phyloP scores from a whole-genome alignment of 1,284 basidiomycete species.

The Pterulicium gracile region DNA sequence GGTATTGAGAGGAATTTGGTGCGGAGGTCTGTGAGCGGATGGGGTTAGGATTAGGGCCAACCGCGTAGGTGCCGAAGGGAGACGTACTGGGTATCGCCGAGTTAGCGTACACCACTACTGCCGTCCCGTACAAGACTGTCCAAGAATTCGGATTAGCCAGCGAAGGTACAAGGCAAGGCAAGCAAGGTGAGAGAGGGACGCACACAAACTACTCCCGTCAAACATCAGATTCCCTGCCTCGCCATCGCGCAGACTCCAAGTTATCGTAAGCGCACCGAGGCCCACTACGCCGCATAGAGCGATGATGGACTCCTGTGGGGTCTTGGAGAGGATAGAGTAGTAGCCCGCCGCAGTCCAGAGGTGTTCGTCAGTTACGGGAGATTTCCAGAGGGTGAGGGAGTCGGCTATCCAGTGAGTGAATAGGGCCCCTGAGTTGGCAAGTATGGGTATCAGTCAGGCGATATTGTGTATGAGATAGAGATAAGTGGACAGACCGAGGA shows the following conservation, averaged over 20 bases:
- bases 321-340: conserved; percentile 63
- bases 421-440: conserved; percentile 56
- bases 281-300: conserved; percentile 41
- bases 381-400: conserved; percentile 75
- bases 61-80: conserved; percentile 4
- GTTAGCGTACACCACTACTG: conserved; percentile 56
- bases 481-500: conserved; percentile 47
- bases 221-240: conserved; percentile 78
- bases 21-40: conserved; percentile 33
- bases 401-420: conserved; percentile 85
- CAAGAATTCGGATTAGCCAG: background rate
- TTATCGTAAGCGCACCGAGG: conserved; percentile 51
- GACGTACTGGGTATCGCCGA: conserved; percentile 66
- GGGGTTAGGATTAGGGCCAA: conserved; percentile 7
- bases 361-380: conserved; percentile 65
- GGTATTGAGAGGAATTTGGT: conserved; percentile 47
- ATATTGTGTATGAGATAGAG: no score
- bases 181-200: conserved; percentile 17
- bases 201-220: conserved; percentile 76
- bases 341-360: conserved; percentile 72
- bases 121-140: conserved; percentile 62
- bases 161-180: conserved; percentile 6
- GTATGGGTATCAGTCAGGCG: no score
- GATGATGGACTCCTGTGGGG: conserved; percentile 43
- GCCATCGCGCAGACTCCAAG: conserved; percentile 68